Evolutionary conservation across 768 basidiomycete genomes (phyloP), one percentile per base, ranked within the genome.

Genomic region (Tricholoma saponaceum): DNA sequence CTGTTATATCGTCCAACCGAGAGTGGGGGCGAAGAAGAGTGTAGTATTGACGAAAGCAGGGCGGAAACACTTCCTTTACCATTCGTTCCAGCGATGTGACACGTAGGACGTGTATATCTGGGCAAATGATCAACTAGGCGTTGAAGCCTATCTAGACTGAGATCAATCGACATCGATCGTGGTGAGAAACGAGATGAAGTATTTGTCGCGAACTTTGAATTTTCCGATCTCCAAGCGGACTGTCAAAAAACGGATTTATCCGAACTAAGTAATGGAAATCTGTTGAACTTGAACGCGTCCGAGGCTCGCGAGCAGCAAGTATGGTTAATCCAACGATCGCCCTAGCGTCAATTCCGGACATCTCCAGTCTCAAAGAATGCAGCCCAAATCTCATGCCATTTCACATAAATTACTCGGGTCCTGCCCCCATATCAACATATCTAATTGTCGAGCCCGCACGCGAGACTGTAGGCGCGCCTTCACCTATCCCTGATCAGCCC

Each of bases 41-140:
- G 67, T 7, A 98, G 74, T 63, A 92, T 89, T 41, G 92, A 92
- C 0, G 91, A 83, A 12, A 97, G 70, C 32, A 94, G 76, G 5
- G 88, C 87, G 0, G 93, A 86, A 12, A 96, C 92, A 62, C 92
- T 95, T 32, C 97, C 97, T 72, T 98, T 99, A 8, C 96, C 96
- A 72, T 99, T 98, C 0, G 97, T 99, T 0, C 97, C 97, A 7
- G 94, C 86, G 57, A 98, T 81, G 66, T 99, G 97, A 32, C 91
- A 77, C 0, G 94, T 92, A 0, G 94, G 96, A 1, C 91, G 81
- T 0, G 78, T 83, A 66, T 90, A 88, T 0, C 76, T 72, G 0
- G 83, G 84, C 4, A 96, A 72, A 62, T 78, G 65, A 2, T 68
- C 57, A 30, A 87, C 78, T 0, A 94, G 76, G 3, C 57, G 68